Evolutionary conservation across 225 moss, liverwort and hornwort species (phyloP).

Genomic region (Takakia lepidozioides): DNA sequence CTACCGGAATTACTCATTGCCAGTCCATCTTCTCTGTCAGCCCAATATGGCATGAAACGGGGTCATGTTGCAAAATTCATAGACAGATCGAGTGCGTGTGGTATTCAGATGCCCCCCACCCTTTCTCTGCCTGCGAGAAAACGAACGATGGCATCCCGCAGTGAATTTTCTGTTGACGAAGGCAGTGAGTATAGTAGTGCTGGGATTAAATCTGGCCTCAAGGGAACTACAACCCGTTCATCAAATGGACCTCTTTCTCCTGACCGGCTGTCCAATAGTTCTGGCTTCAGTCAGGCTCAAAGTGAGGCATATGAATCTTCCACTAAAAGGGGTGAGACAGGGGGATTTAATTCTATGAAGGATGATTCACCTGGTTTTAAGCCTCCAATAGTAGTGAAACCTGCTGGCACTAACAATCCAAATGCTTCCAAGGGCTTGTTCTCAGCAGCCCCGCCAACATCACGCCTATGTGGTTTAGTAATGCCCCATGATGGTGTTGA

Average conservation of each 20-base stretch:
- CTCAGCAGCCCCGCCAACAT: slow-evolving; percentile 20
- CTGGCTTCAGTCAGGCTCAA: too few relatives aligned
- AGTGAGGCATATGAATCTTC: too few relatives aligned
- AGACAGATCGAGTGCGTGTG: slow-evolving; percentile 58
- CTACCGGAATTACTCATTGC: slow-evolving; percentile 56
- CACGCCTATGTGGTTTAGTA: slow-evolving; percentile 68
- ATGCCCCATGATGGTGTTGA: slow-evolving; percentile 21
- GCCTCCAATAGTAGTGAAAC: slow-evolving; percentile 13
- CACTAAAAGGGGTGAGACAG: too few relatives aligned
- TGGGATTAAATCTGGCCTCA: too few relatives aligned
- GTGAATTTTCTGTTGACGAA: slow-evolving; percentile 10
- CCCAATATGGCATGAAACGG: slow-evolving; percentile 66
- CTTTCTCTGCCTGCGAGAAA: slow-evolving; percentile 50
- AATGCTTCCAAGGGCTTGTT: slow-evolving; percentile 42
- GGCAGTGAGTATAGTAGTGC: too few relatives aligned
- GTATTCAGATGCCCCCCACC: slow-evolving; percentile 48
- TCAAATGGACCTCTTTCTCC: too few relatives aligned
- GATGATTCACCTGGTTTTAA: slow-evolving; percentile 8
- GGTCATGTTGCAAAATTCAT: slow-evolving; percentile 87
- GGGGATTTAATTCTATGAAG: too few relatives aligned
- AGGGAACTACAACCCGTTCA: too few relatives aligned
- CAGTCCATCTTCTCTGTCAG: slow-evolving; percentile 31
- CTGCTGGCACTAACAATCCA: not conserved
- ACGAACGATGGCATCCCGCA: slow-evolving; percentile 21
- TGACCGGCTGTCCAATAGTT: too few relatives aligned